Evolutionary conservation across 805 yeast genomes (phyloP), one percentile per base, ranked within the genome.

Genomic region (Torulaspora franciscae): DNA sequence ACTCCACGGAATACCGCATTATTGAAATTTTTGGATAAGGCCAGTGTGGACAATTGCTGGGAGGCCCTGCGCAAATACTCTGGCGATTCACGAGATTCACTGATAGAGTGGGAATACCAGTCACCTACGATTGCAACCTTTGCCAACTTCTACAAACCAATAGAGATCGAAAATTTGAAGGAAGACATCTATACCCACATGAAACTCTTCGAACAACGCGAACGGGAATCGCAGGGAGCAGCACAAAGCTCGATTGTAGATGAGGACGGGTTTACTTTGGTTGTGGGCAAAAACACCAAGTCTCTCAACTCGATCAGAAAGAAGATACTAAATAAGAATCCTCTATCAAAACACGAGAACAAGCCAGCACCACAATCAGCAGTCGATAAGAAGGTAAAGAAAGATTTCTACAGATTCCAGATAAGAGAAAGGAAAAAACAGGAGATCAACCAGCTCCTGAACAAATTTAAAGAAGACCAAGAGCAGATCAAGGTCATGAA

Each of bases 341-440:
- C 68, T 37, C 38, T 64, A 32, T 54, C 62, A 11, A 64, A 62
- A 40, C 60, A 62, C 47, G 62, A 60, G 35, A 51, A 35, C 35
- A 56, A 55, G 29, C 45, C 43, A 17, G 52, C 37, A 26, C 52
- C 57, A 32, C 51, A 54, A 11, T 40, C 61, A 0, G 80, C 50
- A 85, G 85, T 49, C 72, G 88, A 32, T 53, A 71, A 75, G 68
- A 80, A 83, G 65, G 79, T 76, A 65, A 87, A 90, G 71, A 75
- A 77, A 54, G 98, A 95, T 68, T 93, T 93, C 72, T 93, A 93
- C 72, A 76, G 96, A 58, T 93, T 90, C 79, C 99, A 93, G 71
- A 78, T 93, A 55, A 81, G 99, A 67, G 96, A 93, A 64, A 77
- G 80, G 59, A 91, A 90, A 76, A 93, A 93, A 72, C 79, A 76